A percentile compares a stretch with the other conserved stretches of the same genome.
Conservation (phyloP, 2,329 filamentous ascomycete species). For the Clonostachys rhizophaga region DNA sequence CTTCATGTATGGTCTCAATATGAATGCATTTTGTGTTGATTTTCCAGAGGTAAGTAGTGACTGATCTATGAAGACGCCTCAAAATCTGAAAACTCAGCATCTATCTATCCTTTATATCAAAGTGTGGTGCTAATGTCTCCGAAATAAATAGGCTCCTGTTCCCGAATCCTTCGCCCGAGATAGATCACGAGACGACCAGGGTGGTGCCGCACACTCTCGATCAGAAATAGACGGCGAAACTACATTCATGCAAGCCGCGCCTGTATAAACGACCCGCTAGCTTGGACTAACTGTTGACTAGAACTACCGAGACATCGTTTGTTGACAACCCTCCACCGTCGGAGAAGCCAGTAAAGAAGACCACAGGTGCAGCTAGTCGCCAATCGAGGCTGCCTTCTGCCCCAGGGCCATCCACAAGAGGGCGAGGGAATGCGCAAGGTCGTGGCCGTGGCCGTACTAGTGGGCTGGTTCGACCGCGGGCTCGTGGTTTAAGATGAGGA, state of each 20-base stretch:
- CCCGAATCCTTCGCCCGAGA: constrained; percentile 74
- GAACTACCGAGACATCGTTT: constrained; percentile 88
- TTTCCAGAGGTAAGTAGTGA: constrained; percentile 72
- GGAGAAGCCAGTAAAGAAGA: constrained; percentile 42
- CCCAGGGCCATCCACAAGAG: constrained; percentile 27
- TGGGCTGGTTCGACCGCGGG: constrained; percentile 39
- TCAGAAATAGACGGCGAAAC: constrained; percentile 58
- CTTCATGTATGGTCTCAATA: constrained; percentile 93
- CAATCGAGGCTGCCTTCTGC: constrained; percentile 43
- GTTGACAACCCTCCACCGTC: constrained; percentile 73
- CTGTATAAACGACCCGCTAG: not conserved
- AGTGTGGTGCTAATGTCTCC: not conserved
- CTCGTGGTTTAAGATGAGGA: constrained; percentile 37
- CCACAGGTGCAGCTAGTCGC: constrained; percentile 32
- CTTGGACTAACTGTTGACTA: constrained; percentile 26
- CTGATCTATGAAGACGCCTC: not conserved
- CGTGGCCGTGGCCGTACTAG: constrained; percentile 32
- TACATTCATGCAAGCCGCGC: constrained; percentile 69
- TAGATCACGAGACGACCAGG: constrained; percentile 49
- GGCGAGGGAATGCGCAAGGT: constrained; percentile 7
- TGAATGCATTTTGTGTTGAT: constrained; percentile 99
- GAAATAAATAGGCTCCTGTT: constrained; percentile 65
- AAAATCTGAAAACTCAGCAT: not conserved
- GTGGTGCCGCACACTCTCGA: constrained; percentile 12
- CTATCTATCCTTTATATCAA: not conserved